Conservation (phyloP, 73 alveolate genomes). For the Paramecium sexaurelia region DNA sequence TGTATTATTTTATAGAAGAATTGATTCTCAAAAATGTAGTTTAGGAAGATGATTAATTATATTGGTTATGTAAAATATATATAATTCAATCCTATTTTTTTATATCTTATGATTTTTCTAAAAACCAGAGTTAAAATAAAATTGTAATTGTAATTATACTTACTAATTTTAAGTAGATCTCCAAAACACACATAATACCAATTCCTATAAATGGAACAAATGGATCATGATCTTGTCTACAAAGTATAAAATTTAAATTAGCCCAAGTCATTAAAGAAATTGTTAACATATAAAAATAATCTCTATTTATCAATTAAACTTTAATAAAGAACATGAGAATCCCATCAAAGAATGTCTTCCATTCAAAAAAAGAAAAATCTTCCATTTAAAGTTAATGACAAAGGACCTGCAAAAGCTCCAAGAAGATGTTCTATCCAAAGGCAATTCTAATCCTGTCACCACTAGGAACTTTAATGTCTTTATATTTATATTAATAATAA, state of each 20-base stretch:
- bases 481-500: background rate
- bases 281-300: conserved; percentile 61
- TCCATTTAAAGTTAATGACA: conserved; percentile 48
- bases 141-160: conserved; percentile 13
- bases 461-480: conserved; percentile 63
- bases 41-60: background rate
- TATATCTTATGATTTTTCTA: conserved; percentile 30
- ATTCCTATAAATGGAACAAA: conserved; percentile 59
- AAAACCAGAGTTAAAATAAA: background rate
- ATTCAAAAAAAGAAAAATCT: conserved; percentile 57
- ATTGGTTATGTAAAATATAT: background rate
- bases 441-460: conserved; percentile 48
- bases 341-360: conserved; percentile 44
- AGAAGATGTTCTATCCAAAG: conserved; percentile 67
- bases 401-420: conserved; percentile 67
- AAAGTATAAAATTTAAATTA: conserved; percentile 61
- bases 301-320: background rate
- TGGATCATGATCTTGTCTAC: conserved; percentile 67
- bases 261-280: conserved; percentile 63
- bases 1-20: conserved; percentile 85
- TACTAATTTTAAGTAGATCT: conserved; percentile 38
- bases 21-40: conserved; percentile 62
- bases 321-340: conserved; percentile 50
- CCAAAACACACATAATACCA: conserved; percentile 59
- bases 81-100: background rate